These are phyloP conservation scores for Stemphylium lycopersici DNA, from an alignment of 2,329 filamentous ascomycete species.

Conservation along the genomic window DNA sequence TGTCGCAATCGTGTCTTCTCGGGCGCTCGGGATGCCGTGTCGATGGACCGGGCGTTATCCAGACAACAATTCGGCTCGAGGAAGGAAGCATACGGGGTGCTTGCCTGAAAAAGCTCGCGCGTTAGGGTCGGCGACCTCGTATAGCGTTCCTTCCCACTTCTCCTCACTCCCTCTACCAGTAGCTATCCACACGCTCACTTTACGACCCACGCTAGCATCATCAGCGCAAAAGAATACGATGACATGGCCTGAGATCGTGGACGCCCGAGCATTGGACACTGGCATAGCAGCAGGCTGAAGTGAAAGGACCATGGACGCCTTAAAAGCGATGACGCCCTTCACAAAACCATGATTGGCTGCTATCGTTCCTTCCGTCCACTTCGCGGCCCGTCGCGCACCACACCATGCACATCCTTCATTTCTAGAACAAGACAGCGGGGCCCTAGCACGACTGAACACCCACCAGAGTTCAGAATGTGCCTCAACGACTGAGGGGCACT, in stretches of 20 bases:
- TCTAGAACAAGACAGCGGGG: not conserved
- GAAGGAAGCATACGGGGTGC: not conserved
- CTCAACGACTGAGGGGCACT: no score
- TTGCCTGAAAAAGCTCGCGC: not conserved
- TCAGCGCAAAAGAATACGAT: no score
- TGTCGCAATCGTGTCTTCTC: not conserved
- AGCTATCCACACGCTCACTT: not conserved
- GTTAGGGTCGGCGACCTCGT: not conserved
- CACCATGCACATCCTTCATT: not conserved
- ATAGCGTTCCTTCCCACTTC: not conserved
- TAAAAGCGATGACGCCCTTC: not conserved
- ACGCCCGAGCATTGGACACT: not conserved
- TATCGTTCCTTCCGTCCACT: not conserved
- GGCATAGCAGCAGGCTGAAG: not conserved
- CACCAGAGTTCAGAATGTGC: not conserved
- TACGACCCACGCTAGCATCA: not conserved
- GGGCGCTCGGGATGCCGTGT: not conserved
- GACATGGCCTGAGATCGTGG: not conserved
- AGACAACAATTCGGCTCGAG: not conserved
- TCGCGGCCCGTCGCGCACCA: slow-evolving; percentile 4
- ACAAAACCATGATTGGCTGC: not conserved
- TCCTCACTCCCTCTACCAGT: not conserved
- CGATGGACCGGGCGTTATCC: not conserved
- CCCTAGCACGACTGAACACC: not conserved
- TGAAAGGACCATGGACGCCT: not conserved